A percentile compares a stretch with the other conserved stretches of the same genome.
Conservation (phyloP, 768 basidiomycete genomes). For the Mycena vulgaris region DNA sequence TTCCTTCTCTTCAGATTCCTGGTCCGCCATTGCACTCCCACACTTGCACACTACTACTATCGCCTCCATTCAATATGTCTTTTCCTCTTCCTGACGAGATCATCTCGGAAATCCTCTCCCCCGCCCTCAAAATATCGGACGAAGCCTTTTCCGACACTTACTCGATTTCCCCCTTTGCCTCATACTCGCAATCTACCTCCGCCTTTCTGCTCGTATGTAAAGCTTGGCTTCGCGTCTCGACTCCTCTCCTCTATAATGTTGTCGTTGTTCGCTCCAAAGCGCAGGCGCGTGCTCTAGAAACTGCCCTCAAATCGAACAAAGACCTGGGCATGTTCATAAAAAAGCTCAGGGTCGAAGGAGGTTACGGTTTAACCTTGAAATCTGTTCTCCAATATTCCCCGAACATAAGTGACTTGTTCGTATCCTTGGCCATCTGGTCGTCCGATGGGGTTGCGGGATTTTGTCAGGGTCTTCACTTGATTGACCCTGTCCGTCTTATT, state of each 20-base stretch:
- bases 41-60: too few relatives aligned
- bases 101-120: constrained; percentile 23
- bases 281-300: constrained; percentile 40
- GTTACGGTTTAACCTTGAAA: constrained; percentile 34
- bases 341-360: constrained; percentile 46
- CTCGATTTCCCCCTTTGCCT: constrained; percentile 11
- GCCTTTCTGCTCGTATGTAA: constrained; percentile 30
- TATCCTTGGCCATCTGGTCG: constrained; percentile 18
- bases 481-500: constrained; percentile 23
- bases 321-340: constrained; percentile 41
- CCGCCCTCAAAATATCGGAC: constrained; percentile 20
- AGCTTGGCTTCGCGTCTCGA: constrained; percentile 37
- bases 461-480: constrained; percentile 18
- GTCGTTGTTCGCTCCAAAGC: constrained; percentile 44
- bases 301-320: constrained; percentile 31
- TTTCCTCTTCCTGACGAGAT: constrained; percentile 26
- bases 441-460: constrained; percentile 7
- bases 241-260: constrained; percentile 43
- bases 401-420: constrained; percentile 24
- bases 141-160: constrained; percentile 7
- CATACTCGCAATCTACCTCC: constrained; percentile 5
- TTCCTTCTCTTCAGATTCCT: too few relatives aligned
- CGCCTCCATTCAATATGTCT: not conserved
- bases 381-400: constrained; percentile 15
- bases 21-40: too few relatives aligned